Evolutionary conservation across 768 basidiomycete genomes (phyloP).

Genomic region (Krasilnikovozyma curviuscula): DNA sequence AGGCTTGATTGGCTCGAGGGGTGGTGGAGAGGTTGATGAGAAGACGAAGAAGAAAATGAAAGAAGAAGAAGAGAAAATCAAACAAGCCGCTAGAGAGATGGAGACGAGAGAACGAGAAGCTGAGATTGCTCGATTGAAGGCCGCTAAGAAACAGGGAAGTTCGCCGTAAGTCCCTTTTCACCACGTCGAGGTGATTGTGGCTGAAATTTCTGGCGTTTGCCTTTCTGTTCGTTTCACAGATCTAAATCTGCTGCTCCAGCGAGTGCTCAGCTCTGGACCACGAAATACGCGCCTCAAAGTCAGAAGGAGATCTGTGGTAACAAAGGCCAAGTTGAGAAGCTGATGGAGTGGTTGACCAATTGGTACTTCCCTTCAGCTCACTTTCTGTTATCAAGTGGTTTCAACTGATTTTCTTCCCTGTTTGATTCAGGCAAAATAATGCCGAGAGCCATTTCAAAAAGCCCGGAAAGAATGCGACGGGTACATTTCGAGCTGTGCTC

Average conservation of each 20-base stretch:
- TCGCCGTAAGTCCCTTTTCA: neutral
- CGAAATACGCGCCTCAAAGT: constrained; percentile 72
- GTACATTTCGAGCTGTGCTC: constrained; percentile 64
- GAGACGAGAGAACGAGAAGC: constrained; percentile 25
- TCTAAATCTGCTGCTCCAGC: constrained; percentile 23
- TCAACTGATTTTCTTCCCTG: neutral
- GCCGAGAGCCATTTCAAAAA: constrained; percentile 69
- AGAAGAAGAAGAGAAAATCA: constrained; percentile 60
- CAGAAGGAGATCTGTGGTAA: constrained; percentile 90
- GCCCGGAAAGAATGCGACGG: constrained; percentile 78
- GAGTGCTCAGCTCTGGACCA: constrained; percentile 67
- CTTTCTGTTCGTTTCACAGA: neutral
- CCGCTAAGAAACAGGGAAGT: constrained; percentile 2
- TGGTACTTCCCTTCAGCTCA: too few relatives aligned
- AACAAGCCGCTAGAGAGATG: constrained; percentile 54
- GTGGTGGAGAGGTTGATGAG: constrained; percentile 43
- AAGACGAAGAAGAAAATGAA: constrained; percentile 63
- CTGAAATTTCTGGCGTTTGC: neutral
- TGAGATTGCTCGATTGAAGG: constrained; percentile 21
- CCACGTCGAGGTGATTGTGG: neutral
- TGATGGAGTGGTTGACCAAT: constrained; percentile 65
- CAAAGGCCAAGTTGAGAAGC: constrained; percentile 72
- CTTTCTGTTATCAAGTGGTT: neutral
- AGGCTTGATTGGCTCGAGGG: constrained; percentile 53
- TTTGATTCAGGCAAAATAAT: constrained; percentile 43